phyloP scores from a whole-genome alignment of 352 stramenopile genomes.

The Globisporangium cederbergense region DNA sequence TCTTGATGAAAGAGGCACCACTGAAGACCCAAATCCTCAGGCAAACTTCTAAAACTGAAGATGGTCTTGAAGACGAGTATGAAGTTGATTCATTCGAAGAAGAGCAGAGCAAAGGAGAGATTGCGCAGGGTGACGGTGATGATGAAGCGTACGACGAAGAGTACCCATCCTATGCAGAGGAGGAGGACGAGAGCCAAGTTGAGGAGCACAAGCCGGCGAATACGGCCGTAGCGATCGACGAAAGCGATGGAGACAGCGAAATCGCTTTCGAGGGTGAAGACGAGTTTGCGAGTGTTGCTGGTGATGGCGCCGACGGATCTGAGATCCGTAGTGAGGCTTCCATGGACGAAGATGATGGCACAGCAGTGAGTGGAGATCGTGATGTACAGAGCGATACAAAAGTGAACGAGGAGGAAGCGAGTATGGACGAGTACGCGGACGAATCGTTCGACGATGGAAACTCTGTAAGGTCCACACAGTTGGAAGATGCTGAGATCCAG shows the following conservation, averaged over 20 bases:
- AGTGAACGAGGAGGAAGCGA: constrained; percentile 5
- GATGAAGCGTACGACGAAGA: neutral
- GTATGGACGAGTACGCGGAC: constrained; percentile 38
- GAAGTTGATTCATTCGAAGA: constrained; percentile 40
- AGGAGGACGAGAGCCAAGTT: neutral
- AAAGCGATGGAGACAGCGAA: neutral
- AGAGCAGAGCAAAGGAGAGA: constrained; percentile 10
- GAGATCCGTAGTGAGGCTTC: neutral
- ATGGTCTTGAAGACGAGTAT: constrained; percentile 19
- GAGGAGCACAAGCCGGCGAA: neutral
- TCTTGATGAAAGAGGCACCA: neutral
- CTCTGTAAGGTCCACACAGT: constrained; percentile 10
- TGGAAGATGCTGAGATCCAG: neutral
- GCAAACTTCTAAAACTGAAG: neutral
- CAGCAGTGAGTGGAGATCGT: neutral
- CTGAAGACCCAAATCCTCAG: neutral
- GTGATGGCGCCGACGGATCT: neutral
- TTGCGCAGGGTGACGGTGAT: neutral
- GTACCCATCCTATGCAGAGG: neutral
- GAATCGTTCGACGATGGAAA: constrained; percentile 44
- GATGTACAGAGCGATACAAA: neutral
- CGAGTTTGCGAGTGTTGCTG: neutral
- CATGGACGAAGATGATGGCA: neutral
- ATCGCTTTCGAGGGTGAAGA: constrained; percentile 12
- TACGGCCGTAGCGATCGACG: neutral